Evolutionary conservation across 1,284 basidiomycete genomes (phyloP).

Genomic region (Mixia osmundae): DNA sequence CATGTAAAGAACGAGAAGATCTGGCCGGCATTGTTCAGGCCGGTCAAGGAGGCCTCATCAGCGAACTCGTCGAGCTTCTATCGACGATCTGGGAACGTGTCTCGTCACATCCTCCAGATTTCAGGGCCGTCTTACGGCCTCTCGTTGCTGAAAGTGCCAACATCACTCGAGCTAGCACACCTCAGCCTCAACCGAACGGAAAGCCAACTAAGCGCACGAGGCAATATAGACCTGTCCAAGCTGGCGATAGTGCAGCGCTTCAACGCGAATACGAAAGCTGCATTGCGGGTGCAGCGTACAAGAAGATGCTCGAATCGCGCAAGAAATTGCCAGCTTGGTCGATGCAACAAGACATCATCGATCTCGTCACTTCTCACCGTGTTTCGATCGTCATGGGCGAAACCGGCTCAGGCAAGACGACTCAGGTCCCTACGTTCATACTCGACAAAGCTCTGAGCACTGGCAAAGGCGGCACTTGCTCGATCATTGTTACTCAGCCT

Average conservation of each 20-base stretch:
- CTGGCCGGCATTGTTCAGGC: conserved; percentile 33
- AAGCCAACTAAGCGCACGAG: neutral
- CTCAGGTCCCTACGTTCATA: conserved; percentile 29
- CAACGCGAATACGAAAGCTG: neutral
- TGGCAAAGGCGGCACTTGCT: conserved; percentile 39
- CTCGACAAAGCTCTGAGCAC: conserved; percentile 44
- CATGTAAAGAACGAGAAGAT: conserved; percentile 20
- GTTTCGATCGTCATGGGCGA: conserved; percentile 66
- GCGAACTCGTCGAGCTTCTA: conserved; percentile 42
- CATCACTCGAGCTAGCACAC: too few relatives aligned
- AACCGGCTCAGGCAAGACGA: conserved; percentile 71
- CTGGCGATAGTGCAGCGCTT: conserved; percentile 17
- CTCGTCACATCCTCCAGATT: conserved; percentile 44
- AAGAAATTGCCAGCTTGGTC: conserved; percentile 50
- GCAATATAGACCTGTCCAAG: conserved; percentile 16
- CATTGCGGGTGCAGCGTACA: conserved; percentile 28
- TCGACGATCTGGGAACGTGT: conserved; percentile 36
- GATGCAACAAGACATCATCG: conserved; percentile 39
- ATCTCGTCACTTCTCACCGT: conserved; percentile 34
- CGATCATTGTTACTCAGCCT: conserved; percentile 74
- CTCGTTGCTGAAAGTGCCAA: conserved; percentile 28
- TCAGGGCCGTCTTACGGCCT: conserved; percentile 37
- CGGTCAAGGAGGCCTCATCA: conserved; percentile 45
- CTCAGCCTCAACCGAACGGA: neutral
- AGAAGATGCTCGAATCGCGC: conserved; percentile 34